Percentiles rank a stretch among this genome's conserved stretches.
Conservation (phyloP, 208 protist species). For the Borovskyia barvae region DNA sequence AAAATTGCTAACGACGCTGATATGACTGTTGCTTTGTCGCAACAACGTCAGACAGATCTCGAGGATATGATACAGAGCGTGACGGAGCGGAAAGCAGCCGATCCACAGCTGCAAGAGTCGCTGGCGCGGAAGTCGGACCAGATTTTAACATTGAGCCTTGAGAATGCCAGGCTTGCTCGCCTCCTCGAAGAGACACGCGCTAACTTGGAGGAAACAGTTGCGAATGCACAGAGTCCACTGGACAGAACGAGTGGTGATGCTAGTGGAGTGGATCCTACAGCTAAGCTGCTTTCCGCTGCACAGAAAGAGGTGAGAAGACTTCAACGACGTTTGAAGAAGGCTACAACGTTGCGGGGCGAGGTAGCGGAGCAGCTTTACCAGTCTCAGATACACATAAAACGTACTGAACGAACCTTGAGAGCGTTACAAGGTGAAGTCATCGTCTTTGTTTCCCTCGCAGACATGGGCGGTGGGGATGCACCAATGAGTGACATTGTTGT, state of each 20-base stretch:
- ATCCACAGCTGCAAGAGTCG: conserved; percentile 15
- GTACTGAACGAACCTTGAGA: conserved; percentile 32
- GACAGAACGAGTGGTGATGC: too few relatives aligned
- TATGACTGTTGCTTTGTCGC: not conserved
- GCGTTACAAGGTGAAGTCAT: conserved; percentile 37
- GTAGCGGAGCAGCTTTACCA: conserved; percentile 33
- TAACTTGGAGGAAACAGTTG: conserved; percentile 16
- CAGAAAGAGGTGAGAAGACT: conserved; percentile 36
- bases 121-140: conserved; percentile 27
- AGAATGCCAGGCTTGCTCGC: conserved; percentile 45
- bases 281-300: not conserved
- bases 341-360: conserved; percentile 19
- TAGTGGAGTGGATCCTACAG: too few relatives aligned
- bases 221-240: too few relatives aligned
- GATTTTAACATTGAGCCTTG: conserved; percentile 23
- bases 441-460: conserved; percentile 23
- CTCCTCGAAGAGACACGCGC: conserved; percentile 37
- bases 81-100: conserved; percentile 10
- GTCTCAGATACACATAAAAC: conserved; percentile 27
- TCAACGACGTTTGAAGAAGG: conserved; percentile 46
- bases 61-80: conserved; percentile 4
- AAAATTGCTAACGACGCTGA: conserved; percentile 5
- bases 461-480: conserved; percentile 2
- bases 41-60: conserved; percentile 11
- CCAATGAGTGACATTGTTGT: not conserved